Conservation (phyloP, 2,329 filamentous ascomycete species). For the Pseudofabraea citricarpa region DNA sequence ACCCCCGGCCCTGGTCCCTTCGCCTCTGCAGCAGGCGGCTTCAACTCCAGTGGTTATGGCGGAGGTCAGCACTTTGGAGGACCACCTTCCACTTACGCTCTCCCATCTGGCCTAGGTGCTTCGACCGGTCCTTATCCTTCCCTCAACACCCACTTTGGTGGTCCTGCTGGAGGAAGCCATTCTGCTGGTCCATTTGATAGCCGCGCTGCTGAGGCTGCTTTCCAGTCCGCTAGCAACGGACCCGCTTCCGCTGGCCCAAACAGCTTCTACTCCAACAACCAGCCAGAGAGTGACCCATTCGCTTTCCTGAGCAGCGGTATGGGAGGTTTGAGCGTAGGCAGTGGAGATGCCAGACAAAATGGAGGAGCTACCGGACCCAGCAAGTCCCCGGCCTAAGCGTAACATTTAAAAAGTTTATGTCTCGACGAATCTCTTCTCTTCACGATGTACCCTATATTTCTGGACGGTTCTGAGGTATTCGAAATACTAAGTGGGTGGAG, state of each 20-base stretch:
- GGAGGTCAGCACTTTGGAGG: slow-evolving; percentile 78
- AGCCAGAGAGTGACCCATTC: slow-evolving; percentile 69
- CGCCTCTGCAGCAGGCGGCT: slow-evolving; percentile 62
- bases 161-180: slow-evolving; percentile 71
- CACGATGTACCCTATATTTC: slow-evolving; percentile 26
- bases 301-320: slow-evolving; percentile 74
- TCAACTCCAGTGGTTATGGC: slow-evolving; percentile 60
- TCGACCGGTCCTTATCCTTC: slow-evolving; percentile 75
- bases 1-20: slow-evolving; percentile 76
- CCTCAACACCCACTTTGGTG: slow-evolving; percentile 74
- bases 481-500: slow-evolving; percentile 17
- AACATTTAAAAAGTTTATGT: slow-evolving; percentile 13
- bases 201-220: slow-evolving; percentile 88
- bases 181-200: slow-evolving; percentile 87
- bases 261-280: slow-evolving; percentile 54
- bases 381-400: slow-evolving; percentile 28
- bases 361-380: slow-evolving; percentile 35
- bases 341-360: slow-evolving; percentile 58
- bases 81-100: slow-evolving; percentile 81
- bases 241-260: slow-evolving; percentile 72
- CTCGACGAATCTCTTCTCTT: slow-evolving; percentile 21
- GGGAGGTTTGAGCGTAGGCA: slow-evolving; percentile 66
- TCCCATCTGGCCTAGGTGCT: slow-evolving; percentile 80
- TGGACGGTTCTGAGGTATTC: slow-evolving; percentile 24
- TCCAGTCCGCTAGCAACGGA: slow-evolving; percentile 82